Evolutionary conservation across 2,329 filamentous ascomycete genomes (phyloP).

Genomic region (Apiospora saccharicola): DNA sequence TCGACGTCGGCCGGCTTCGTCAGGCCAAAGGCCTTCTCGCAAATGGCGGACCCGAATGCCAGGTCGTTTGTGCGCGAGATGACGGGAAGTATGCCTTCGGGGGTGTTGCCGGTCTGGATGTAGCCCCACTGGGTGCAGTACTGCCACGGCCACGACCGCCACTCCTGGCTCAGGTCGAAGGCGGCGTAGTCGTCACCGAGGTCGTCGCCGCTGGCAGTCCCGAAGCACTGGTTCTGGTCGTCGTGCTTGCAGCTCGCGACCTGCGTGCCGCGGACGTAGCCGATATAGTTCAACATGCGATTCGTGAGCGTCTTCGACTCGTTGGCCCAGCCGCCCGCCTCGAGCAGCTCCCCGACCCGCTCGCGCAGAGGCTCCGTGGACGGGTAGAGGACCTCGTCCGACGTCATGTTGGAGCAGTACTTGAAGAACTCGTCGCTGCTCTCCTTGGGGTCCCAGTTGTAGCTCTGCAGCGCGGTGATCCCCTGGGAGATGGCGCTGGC

Average conservation of each 20-base stretch:
- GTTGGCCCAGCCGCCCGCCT: conserved; percentile 49
- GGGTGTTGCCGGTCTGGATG: conserved; percentile 76
- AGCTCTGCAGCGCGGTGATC: conserved; percentile 53
- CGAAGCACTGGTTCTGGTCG: conserved; percentile 48
- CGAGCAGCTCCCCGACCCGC: conserved; percentile 49
- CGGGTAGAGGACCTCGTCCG: conserved; percentile 50
- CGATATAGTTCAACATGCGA: conserved; percentile 61
- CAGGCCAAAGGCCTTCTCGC: conserved; percentile 74
- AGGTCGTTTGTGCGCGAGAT: conserved; percentile 75
- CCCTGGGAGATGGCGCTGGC: conserved; percentile 50
- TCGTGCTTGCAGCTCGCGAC: conserved; percentile 34
- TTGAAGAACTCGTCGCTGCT: conserved; percentile 50
- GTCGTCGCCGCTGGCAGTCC: conserved; percentile 39
- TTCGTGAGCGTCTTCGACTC: conserved; percentile 48
- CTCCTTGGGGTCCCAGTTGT: conserved; percentile 61
- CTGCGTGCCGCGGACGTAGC: conserved; percentile 47
- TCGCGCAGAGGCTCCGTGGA: conserved; percentile 46
- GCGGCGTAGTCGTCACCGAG: conserved; percentile 40
- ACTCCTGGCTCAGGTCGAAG: conserved; percentile 49
- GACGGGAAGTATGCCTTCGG: conserved; percentile 68
- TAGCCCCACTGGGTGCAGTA: conserved; percentile 74
- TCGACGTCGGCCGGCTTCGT: conserved; percentile 67
- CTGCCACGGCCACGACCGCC: conserved; percentile 60
- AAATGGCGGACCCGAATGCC: conserved; percentile 68
- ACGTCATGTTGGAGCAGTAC: conserved; percentile 58